phyloP scores from a whole-genome alignment of 2,329 filamentous ascomycete species.

The Penicillium sp. region DNA sequence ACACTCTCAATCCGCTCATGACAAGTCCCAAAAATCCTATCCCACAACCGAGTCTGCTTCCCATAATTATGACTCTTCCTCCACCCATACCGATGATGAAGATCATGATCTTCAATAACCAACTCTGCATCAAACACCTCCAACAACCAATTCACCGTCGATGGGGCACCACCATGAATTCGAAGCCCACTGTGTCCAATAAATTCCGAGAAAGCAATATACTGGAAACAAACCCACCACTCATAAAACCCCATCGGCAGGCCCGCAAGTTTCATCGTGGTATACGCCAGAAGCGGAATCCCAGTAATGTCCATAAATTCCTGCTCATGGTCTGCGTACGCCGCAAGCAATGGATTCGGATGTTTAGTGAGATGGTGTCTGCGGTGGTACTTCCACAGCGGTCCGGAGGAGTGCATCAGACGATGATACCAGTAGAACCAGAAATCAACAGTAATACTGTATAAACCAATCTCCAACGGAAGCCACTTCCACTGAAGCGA shows the following conservation, averaged over 20 bases:
- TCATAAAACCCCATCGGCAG: slow-evolving; percentile 51
- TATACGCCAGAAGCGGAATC: slow-evolving; percentile 43
- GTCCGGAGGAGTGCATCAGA: slow-evolving; percentile 43
- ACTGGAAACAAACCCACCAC: slow-evolving; percentile 50
- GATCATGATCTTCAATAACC: slow-evolving; percentile 47
- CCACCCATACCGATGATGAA: slow-evolving; percentile 44
- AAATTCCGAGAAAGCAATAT: slow-evolving; percentile 40
- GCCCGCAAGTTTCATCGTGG: slow-evolving; percentile 38
- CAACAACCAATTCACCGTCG: slow-evolving; percentile 39
- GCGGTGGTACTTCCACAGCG: slow-evolving; percentile 47
- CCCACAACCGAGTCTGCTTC: slow-evolving; percentile 40
- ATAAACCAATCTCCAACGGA: slow-evolving; percentile 32
- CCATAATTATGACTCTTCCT: slow-evolving; percentile 40
- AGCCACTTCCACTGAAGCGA: slow-evolving; percentile 37
- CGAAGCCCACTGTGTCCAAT: slow-evolving; percentile 28
- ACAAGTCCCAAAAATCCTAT: slow-evolving; percentile 39
- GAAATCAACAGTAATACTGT: slow-evolving; percentile 26
- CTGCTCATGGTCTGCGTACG: slow-evolving; percentile 47
- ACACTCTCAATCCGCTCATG: slow-evolving; percentile 39
- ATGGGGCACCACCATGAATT: slow-evolving; percentile 38
- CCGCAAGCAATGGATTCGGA: slow-evolving; percentile 44
- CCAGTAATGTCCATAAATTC: slow-evolving; percentile 48
- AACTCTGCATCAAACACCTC: slow-evolving; percentile 39
- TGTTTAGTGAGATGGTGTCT: slow-evolving; percentile 51
- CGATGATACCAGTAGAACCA: slow-evolving; percentile 33